These are phyloP conservation scores for Selaginella moellendorffii DNA, from an alignment of 75 land plant species.

Conservation along the genomic window DNA sequence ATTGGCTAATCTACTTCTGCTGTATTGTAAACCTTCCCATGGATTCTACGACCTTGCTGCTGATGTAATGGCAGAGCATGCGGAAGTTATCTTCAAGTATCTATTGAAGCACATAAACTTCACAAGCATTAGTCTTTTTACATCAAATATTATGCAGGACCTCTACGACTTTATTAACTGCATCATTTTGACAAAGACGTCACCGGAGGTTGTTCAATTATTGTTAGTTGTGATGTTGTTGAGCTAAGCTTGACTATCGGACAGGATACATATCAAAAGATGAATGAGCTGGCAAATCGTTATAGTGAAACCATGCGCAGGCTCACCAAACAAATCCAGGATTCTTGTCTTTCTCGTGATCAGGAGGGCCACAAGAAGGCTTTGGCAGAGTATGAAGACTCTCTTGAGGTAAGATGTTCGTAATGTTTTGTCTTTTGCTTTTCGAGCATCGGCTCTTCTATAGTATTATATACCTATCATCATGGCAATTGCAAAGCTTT, in stretches of 20 bases:
- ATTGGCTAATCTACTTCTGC: slow-evolving; percentile 21
- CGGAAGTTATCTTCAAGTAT: slow-evolving; percentile 17
- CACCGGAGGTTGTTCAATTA: slow-evolving; percentile 17
- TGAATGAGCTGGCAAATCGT: slow-evolving; percentile 20
- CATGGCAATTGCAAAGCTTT: slow-evolving; percentile 32
- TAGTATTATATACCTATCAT: slow-evolving; percentile 24
- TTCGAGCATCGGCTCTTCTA: too few species aligned
- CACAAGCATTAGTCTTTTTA: neutral
- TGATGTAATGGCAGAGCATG: slow-evolving; percentile 28
- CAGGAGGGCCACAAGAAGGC: slow-evolving; percentile 18
- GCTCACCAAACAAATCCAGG: slow-evolving; percentile 24
- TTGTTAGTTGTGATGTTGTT: too few species aligned
- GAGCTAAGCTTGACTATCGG: neutral
- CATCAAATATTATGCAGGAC: slow-evolving; percentile 25
- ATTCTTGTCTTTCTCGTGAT: slow-evolving; percentile 18
- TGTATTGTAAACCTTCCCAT: slow-evolving; percentile 27
- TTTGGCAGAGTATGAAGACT: slow-evolving; percentile 17
- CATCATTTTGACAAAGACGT: slow-evolving; percentile 14
- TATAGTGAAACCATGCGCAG: slow-evolving; percentile 20
- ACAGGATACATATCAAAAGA: slow-evolving; percentile 24
- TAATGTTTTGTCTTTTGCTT: too few species aligned
- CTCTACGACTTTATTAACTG: slow-evolving; percentile 23
- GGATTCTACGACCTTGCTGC: slow-evolving; percentile 27
- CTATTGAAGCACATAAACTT: neutral
- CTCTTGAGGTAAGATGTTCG: slow-evolving; percentile 21